phyloP scores from a whole-genome alignment of 2,329 filamentous ascomycete genomes.

The Aspergillus caelatus region DNA sequence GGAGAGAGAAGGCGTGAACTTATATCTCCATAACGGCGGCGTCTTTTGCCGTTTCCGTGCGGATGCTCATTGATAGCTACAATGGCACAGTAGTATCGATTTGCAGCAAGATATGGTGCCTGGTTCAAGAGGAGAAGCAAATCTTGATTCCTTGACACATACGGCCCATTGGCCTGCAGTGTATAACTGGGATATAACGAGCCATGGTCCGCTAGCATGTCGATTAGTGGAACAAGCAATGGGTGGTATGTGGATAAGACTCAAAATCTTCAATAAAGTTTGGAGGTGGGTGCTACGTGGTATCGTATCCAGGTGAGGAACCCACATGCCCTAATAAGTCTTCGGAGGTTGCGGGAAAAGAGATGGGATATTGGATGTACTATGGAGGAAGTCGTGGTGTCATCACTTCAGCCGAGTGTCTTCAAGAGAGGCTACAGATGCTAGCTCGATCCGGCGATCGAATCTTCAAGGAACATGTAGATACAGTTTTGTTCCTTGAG shows the following conservation, averaged over 20 bases:
- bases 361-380: not conserved
- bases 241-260: slow-evolving; percentile 9
- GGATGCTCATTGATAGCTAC: slow-evolving; percentile 18
- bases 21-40: slow-evolving; percentile 27
- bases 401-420: slow-evolving; percentile 11
- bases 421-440: not conserved
- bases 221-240: slow-evolving; percentile 12
- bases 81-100: slow-evolving; percentile 33
- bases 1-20: slow-evolving; percentile 18
- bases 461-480: not conserved
- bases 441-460: not conserved
- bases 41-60: slow-evolving; percentile 17
- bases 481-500: slow-evolving; percentile 6
- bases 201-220: slow-evolving; percentile 25
- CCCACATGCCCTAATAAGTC: slow-evolving; percentile 17
- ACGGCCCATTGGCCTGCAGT: slow-evolving; percentile 23
- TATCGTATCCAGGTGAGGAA: slow-evolving; percentile 25
- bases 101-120: slow-evolving; percentile 17
- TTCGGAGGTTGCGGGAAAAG: slow-evolving; percentile 2
- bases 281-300: slow-evolving; percentile 30
- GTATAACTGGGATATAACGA: slow-evolving; percentile 14
- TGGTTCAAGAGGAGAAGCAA: slow-evolving; percentile 16
- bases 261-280: slow-evolving; percentile 10
- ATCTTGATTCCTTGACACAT: slow-evolving; percentile 6
- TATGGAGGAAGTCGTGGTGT: slow-evolving; percentile 17